Evolutionary conservation across 805 yeast genomes (phyloP).

Genomic region (Hemisphaericaspora nanyangensis): DNA sequence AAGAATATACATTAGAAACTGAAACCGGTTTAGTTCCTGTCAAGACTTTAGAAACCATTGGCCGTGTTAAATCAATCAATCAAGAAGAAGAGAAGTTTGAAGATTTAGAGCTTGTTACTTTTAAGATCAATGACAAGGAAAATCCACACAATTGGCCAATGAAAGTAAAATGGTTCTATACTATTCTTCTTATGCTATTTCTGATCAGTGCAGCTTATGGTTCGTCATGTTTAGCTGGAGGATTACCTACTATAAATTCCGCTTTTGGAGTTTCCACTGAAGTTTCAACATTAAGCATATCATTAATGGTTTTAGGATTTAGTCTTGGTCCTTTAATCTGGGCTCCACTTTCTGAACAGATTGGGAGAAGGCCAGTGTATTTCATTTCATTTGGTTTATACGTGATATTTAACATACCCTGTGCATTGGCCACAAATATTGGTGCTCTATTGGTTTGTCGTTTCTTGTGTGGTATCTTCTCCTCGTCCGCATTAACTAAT

Average conservation of each 20-base stretch:
- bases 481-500: constrained; percentile 76
- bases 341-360: constrained; percentile 85
- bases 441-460: constrained; percentile 79
- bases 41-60: constrained; percentile 61
- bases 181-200: constrained; percentile 61
- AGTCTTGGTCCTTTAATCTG: constrained; percentile 83
- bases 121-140: constrained; percentile 72
- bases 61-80: constrained; percentile 39
- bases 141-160: constrained; percentile 86
- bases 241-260: constrained; percentile 62
- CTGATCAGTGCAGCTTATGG: constrained; percentile 93
- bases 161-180: constrained; percentile 56
- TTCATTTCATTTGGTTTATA: constrained; percentile 71
- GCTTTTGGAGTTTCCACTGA: constrained; percentile 68
- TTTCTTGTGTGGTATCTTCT: constrained; percentile 82
- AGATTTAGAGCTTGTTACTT: constrained; percentile 82
- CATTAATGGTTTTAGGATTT: constrained; percentile 87
- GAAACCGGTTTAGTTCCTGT: constrained; percentile 85
- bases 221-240: constrained; percentile 87
- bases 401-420: constrained; percentile 78
- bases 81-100: constrained; percentile 41
- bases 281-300: constrained; percentile 76
- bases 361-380: constrained; percentile 84
- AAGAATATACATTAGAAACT: constrained; percentile 87
- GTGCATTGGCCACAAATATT: constrained; percentile 79